phyloP scores from a whole-genome alignment of 495 filamentous ascomycete species.

The Penicillium subrubescens region DNA sequence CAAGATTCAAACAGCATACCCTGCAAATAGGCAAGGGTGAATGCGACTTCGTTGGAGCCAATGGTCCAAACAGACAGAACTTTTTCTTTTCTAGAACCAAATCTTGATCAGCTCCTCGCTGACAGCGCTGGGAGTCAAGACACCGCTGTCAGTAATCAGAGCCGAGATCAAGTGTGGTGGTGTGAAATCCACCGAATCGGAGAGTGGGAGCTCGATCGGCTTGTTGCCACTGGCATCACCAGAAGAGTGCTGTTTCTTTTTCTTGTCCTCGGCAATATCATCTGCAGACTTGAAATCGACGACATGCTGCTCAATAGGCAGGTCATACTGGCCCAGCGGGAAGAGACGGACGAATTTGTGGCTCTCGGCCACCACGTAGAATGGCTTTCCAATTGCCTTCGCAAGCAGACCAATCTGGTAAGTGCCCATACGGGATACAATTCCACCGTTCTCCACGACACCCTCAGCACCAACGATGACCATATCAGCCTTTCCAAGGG shows the following conservation, averaged over 20 bases:
- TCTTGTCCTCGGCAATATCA: conserved; percentile 46
- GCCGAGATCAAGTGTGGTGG: conserved; percentile 79
- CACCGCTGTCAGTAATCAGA: conserved; percentile 75
- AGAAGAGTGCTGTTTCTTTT: conserved; percentile 32
- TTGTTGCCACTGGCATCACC: conserved; percentile 27
- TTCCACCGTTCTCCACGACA: conserved; percentile 90
- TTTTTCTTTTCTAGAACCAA: conserved; percentile 57
- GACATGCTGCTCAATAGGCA: conserved; percentile 74
- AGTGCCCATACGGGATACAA: conserved; percentile 88
- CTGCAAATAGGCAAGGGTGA: background rate
- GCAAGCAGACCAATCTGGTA: conserved; percentile 86
- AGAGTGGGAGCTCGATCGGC: conserved; percentile 30
- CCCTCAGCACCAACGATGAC: conserved; percentile 93
- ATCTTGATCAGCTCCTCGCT: conserved; percentile 80
- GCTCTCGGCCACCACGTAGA: conserved; percentile 91
- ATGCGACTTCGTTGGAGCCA: background rate
- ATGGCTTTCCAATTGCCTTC: conserved; percentile 73
- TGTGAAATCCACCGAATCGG: conserved; percentile 81
- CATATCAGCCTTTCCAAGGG: conserved; percentile 77
- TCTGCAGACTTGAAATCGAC: conserved; percentile 67
- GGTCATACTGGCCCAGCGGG: conserved; percentile 75
- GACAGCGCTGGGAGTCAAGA: conserved; percentile 74
- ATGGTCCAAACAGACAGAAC: background rate
- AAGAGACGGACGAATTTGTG: conserved; percentile 91
- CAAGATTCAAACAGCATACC: conserved; percentile 2